Evolutionary conservation across 768 basidiomycete genomes (phyloP), one percentile per base, ranked within the genome.

Genomic region (Paxillus rubicundulus): DNA sequence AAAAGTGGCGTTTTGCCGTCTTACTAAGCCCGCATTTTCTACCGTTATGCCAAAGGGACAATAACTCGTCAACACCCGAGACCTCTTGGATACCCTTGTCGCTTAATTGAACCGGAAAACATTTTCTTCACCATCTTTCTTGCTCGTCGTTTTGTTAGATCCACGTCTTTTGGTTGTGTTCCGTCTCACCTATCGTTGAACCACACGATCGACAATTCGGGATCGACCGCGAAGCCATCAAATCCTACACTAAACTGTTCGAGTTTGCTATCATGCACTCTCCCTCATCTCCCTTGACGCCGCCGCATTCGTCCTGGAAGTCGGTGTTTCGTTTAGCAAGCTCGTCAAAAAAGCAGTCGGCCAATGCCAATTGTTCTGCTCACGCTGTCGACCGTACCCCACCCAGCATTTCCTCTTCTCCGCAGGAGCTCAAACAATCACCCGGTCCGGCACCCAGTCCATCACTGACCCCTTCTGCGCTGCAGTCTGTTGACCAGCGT

Each of bases 301-400:
- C 67, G 2, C 57, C 67, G 5, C 63, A 61, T 54, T 57, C 64
- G 2, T 66, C 68, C 47, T 91, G 89, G 89, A 89, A 84, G 70
- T 82, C 86, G 18, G 78, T 89, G 55, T 84, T 91, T 72, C 82
- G 87, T 55, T 74, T 89, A 52, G 82, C 74, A 36, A 86, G 75
- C 61, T 85, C 86, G 8, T 80, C 81, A 45, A 85, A 80, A 74
- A 89, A 84, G 70, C 70, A 60, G 2, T 30, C 77, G 32, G 57
- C 73, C 20, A 65, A 59, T 38, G 53, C 27, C 36, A 74, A 72
- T 57, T 64, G 67, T 36, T 64, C 81, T 42, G 66, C 78, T 17
- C 70, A 84, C 50, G 64, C 79, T 43, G 70, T 84, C 51, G 80
- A 87, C 68, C 82, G 54, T 67, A 69, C 56, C 45, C 70, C 50